Base-by-base conservation (phyloP, 1,284 basidiomycete genomes). In the Heterobasidion irregulare region DNA sequence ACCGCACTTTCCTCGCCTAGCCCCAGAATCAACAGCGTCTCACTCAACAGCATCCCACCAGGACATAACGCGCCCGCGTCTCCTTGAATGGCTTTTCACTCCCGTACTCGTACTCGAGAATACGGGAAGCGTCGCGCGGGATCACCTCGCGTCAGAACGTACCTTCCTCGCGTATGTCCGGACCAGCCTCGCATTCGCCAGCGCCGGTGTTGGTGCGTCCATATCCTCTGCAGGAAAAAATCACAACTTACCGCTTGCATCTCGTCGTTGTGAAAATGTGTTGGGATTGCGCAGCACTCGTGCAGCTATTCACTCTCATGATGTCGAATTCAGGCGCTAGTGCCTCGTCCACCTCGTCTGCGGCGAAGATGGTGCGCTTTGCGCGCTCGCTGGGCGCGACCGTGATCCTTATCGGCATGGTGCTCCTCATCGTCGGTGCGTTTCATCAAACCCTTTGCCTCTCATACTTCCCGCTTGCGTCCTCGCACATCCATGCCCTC, bases 341-440 rank as follows among this genome's bases (percentile, higher is more conserved):
- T 46, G 54, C 67, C 12, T 58, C 65, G 1, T 59, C 67, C 49
- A 51, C 61, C 32, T 51, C 63, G 33, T 54, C 5, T 3, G 36
- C 8, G n/a, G 5, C 16, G 3, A 34, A 44, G 2, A n/a, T 78
- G 26, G 67, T 73, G 48, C 62, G 62, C 12, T 80, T 73, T 62
- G 77, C 80, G 44, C 73, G 77, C 2, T 80, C 82, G 1, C 66
- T 86, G 2, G 83, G 83, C 6, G 77, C 79, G 6, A 67, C 70
- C 1, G 72, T 78, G 38, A 73, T 86, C 43, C 57, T 70, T n/a
- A 61, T 82, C 50, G 82, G 80, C 0, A 59, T 84, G 9, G 59
- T 71, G 7, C 76, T 83, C 13, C 73, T 85, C 7, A 49, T 70
- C 9, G 69, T 82, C 36, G 79, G 80, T 81, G 54, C 48, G 75